Base-by-base conservation (phyloP, 139 green algal species). In the Chlorella sp. region DNA sequence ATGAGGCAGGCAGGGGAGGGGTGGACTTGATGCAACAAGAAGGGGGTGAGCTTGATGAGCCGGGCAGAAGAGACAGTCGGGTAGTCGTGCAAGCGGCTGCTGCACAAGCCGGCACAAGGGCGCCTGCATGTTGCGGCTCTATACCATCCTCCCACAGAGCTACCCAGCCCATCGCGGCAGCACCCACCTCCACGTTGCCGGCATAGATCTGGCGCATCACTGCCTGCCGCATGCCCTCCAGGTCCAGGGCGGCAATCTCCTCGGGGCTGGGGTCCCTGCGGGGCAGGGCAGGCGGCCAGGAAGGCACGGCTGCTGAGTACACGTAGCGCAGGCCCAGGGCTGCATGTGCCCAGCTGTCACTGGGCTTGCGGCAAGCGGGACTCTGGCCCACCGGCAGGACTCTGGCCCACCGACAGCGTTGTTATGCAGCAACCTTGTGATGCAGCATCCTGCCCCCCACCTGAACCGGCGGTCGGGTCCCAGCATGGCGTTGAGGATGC, bases 211-310 rank as follows among this genome's bases (percentile, higher is more conserved):
- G 93, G 64, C 81, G 80, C 88, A 91, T 92, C 34, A 98, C 88
- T 28, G 88, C 89, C 16, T 89, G 65, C 16, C 87, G 82, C 84
- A 96, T 94, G 28, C 92, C 92, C 44, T 98, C 94, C 79, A 98
- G 88, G 17, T 90, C 93, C 62, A 99, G 91, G 54, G 93, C 93
- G 17, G 95, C 89, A n/a, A 99, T 91, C 78, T 96, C 94, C 83
- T 97, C 93, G 17, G 93, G 88, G 0, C 76, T 90, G 11, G 95
- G 90, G 75, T 99, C 96, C 38, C 95, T 87, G 89, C 98, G 96
- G 46, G 16, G 51, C 54, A 11, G 46, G 38, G 20, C 68, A 40
- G 14, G 5, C 72, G 2, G n/a, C n/a, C n/a, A n/a, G n/a, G n/a
- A n/a, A n/a, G n/a, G n/a, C n/a, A n/a, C n/a, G n/a, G n/a, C n/a